A percentile compares a stretch with the other conserved stretches of the same genome.
Conservation (phyloP, 2,329 filamentous ascomycete species). For the Diaporthe australafricana region DNA sequence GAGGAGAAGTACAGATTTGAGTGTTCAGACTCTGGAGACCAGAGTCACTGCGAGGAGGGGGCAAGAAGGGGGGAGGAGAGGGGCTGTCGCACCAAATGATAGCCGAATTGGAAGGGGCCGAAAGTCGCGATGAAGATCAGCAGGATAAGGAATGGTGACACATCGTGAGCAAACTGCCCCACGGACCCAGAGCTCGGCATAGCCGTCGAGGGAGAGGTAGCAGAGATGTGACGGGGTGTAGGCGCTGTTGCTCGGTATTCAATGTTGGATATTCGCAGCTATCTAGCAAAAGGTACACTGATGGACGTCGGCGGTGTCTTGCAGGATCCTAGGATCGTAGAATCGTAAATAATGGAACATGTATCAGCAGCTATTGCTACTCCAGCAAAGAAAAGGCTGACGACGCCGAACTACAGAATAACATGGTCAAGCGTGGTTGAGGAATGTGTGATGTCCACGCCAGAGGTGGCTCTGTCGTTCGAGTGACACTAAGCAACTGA, state of each 20-base stretch:
- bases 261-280: background rate
- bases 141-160: constrained; percentile 83
- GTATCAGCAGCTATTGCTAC: background rate
- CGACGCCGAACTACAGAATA: background rate
- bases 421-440: background rate
- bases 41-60: constrained; percentile 81
- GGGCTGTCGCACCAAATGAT: constrained; percentile 76
- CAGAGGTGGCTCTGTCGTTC: background rate
- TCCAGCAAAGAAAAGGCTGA: background rate
- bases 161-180: constrained; percentile 58
- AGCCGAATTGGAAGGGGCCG: constrained; percentile 93
- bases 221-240: background rate
- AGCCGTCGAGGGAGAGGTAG: background rate
- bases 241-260: background rate
- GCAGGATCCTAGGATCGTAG: background rate
- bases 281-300: background rate
- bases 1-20: background rate
- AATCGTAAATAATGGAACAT: background rate
- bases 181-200: constrained; percentile 38
- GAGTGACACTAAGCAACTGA: background rate
- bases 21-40: constrained; percentile 65
- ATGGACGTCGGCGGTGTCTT: background rate
- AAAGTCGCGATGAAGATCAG: constrained; percentile 82
- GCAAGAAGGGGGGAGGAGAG: constrained; percentile 63
- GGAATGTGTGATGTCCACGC: background rate